These are phyloP conservation scores for Tetraselmis striata DNA, from an alignment of 139 green algal genomes.

Conservation along the genomic window DNA sequence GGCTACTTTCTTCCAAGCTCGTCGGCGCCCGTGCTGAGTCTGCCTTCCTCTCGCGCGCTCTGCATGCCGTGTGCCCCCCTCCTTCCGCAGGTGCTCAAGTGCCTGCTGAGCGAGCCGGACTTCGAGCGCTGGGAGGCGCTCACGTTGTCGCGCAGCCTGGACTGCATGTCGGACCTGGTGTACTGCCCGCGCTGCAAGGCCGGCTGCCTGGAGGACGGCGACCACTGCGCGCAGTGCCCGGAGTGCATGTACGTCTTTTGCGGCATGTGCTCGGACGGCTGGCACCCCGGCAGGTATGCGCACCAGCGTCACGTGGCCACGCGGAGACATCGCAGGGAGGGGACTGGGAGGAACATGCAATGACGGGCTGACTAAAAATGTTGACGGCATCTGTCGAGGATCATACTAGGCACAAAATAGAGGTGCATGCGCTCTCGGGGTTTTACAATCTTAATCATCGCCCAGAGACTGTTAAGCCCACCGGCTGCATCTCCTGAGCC, in stretches of 20 bases:
- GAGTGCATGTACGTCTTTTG: conserved; percentile 77
- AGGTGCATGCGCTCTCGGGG: too few relatives aligned
- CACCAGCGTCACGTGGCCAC: background rate
- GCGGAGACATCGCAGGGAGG: background rate
- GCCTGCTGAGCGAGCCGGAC: conserved; percentile 23
- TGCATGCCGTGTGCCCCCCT: too few relatives aligned
- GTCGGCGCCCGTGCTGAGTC: too few relatives aligned
- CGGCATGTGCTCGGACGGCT: conserved; percentile 54
- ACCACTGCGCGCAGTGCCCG: conserved; percentile 66
- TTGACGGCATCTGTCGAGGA: too few relatives aligned
- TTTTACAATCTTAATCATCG: too few relatives aligned
- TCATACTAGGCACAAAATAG: too few relatives aligned
- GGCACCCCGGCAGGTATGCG: conserved; percentile 54
- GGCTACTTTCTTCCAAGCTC: too few relatives aligned
- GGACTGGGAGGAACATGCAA: too few relatives aligned
- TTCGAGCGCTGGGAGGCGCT: conserved; percentile 65
- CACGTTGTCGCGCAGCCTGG: conserved; percentile 61
- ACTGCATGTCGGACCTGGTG: conserved; percentile 69
- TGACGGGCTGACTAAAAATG: too few relatives aligned
- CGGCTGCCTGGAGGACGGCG: conserved; percentile 59
- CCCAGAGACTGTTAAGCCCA: too few relatives aligned
- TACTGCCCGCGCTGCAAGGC: conserved; percentile 77
- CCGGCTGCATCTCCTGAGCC: too few relatives aligned
- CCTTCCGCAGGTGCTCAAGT: background rate
- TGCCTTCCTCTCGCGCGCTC: too few relatives aligned